A percentile compares a stretch with the other conserved stretches of the same genome.
phyloP scores from a whole-genome alignment of 2,329 filamentous ascomycete species.

The Ophiognomonia clavigignenti-juglandacearum region DNA sequence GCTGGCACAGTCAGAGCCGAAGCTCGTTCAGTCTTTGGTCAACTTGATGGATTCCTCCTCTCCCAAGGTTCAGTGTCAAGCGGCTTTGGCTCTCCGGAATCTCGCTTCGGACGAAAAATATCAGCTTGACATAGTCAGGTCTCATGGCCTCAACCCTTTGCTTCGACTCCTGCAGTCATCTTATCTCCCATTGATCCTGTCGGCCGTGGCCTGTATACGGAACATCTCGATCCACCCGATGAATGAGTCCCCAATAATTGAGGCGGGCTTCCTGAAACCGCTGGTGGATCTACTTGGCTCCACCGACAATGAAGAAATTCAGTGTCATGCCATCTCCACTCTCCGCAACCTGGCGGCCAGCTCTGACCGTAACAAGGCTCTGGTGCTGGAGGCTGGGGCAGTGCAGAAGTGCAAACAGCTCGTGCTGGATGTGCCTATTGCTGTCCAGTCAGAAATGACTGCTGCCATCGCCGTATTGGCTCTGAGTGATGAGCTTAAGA shows the following conservation, averaged over 20 bases:
- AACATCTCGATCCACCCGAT: slow-evolving; percentile 98
- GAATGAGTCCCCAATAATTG: slow-evolving; percentile 98
- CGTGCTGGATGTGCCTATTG: slow-evolving; percentile 85
- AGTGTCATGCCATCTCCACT: slow-evolving; percentile 97
- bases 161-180: slow-evolving; percentile 89
- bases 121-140: slow-evolving; percentile 92
- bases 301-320: slow-evolving; percentile 97
- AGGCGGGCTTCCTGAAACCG: slow-evolving; percentile 91
- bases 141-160: slow-evolving; percentile 78
- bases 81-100: slow-evolving; percentile 88
- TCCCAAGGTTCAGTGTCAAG: slow-evolving; percentile 96
- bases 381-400: slow-evolving; percentile 93
- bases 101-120: slow-evolving; percentile 98
- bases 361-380: slow-evolving; percentile 94
- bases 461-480: slow-evolving; percentile 97
- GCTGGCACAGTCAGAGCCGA: slow-evolving; percentile 83
- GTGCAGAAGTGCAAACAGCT: slow-evolving; percentile 99
- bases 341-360: slow-evolving; percentile 92
- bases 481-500: slow-evolving; percentile 91
- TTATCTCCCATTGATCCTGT: slow-evolving; percentile 91
- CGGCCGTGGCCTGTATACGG: slow-evolving; percentile 94
- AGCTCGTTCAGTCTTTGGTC: slow-evolving; percentile 88
- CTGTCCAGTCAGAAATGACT: slow-evolving; percentile 98
- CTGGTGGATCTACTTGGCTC: slow-evolving; percentile 90
- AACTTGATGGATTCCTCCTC: slow-evolving; percentile 97